Base-by-base conservation (phyloP, 495 filamentous ascomycete genomes). In the Pyronema omphalodes region DNA sequence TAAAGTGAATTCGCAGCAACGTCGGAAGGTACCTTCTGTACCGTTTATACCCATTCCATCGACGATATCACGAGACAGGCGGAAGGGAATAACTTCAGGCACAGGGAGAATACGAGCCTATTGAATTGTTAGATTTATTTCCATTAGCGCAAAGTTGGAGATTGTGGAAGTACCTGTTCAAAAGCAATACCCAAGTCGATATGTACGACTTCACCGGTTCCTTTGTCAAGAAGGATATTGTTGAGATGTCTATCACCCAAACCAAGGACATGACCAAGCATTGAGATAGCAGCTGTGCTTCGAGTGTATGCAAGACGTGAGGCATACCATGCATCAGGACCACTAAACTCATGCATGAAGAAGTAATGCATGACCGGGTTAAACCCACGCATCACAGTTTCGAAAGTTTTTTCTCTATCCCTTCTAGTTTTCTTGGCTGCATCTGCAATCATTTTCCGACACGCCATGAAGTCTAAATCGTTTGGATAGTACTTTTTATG, bases 161-260 rank as follows among this genome's bases (percentile, higher is more conserved):
- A 9, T 34, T 14, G 11, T n/a, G n/a, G n/a, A n/a, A 40, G 37
- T 55, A 62, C 60, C 55, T 80, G 84, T 63, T 98, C 91, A 61
- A 98, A 98, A 0, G 88, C 88, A 14, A 98, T 84, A 39, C 91
- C 91, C 7, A 98, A 76, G 66, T 98, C 91, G 54, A 98, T 98
- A 62, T 98, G 91, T 0, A 98, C 83, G 6, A 88, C 88, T 67
- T 98, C 91, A 18, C 91, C 91, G 12, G 79, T 94, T 56, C 80
- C 78, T 49, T 85, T 78, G 66, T 98, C 91, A 0, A 98, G 75
- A 2, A 98, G 75, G 58, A 98, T 96, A 61, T 98, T 98, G 64
- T 98, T 88, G 6, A 85, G 87, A 68, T 98, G 91, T 19, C 91
- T 76, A 69, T 98, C 91, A 11, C 91, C 91, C n/a, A 98, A 77